Evolutionary conservation across 139 green algal genomes (phyloP).

Genomic region (Chlamydomonas sp.): DNA sequence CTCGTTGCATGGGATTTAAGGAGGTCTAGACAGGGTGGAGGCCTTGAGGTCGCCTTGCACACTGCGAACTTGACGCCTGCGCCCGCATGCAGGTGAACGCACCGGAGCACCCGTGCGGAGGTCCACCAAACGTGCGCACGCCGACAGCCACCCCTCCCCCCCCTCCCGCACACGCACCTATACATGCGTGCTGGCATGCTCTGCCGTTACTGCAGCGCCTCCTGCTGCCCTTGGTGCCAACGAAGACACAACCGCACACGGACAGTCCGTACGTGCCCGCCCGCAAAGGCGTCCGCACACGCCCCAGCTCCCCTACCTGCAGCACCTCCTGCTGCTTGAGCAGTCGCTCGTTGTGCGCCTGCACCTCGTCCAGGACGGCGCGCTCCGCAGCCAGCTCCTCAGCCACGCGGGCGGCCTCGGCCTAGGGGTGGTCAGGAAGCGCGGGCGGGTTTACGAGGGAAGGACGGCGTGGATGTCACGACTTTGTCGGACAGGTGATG

Average conservation of each 20-base stretch:
- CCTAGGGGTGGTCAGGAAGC: neutral
- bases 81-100: too few species aligned
- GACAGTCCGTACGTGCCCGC: neutral
- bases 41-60: too few species aligned
- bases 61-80: too few species aligned
- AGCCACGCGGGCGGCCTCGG: neutral
- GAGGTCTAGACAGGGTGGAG: too few species aligned
- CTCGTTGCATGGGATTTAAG: too few species aligned
- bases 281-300: neutral
- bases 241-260: neutral
- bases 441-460: neutral
- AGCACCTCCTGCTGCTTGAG: constrained; percentile 59
- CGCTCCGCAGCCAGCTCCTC: constrained; percentile 11
- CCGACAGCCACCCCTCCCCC: neutral
- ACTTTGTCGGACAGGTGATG: too few species aligned
- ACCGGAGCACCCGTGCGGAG: too few species aligned
- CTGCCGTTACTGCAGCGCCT: neutral
- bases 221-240: neutral
- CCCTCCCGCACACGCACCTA: neutral
- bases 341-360: constrained; percentile 54
- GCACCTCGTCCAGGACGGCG: constrained; percentile 2
- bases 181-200: too few species aligned
- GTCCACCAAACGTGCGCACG: neutral
- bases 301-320: constrained; percentile 2
- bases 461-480: neutral